Evolutionary conservation across 2,329 filamentous ascomycete genomes (phyloP), one percentile per base, ranked within the genome.

Genomic region (Didymella arachidicola): DNA sequence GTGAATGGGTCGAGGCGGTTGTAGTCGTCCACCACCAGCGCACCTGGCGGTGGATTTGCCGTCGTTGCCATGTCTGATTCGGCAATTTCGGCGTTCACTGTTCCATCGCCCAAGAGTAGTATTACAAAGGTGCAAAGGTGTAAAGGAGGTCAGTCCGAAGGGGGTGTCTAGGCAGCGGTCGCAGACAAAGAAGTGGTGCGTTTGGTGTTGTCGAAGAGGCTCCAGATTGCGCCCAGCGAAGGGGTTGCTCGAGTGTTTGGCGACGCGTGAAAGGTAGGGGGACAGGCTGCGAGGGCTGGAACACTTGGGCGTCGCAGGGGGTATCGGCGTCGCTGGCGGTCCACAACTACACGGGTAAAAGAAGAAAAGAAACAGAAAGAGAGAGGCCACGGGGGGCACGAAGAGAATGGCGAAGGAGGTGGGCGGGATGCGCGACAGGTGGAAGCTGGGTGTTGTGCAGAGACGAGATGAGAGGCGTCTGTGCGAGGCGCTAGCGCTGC

Each of bases 1-100:
- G 74, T 66, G 69, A 84, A 84, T 27, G 82, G 82, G 70, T 84
- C 81, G 49, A 65, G 61, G 43, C 67, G 69, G 63, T 66, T 69
- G 65, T 69, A 71, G 62, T 76, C 74, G 59, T 75, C 74, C 53
- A 79, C 67, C 51, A 75, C 71, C 63, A 76, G 73, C 51, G 78
- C 78, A 69, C 79, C 79, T 49, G 74, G 71, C 47, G 75, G 73
- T 49, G 67, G 73, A 57, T 79, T 80, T 61, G 77, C 77, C 45
- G 72, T 72, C 52, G 78, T 78, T 54, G 79, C 77, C 79, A 81
- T 82, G 51, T 14, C 58, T 61, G 70, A 55, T 54, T 67, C 38
- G 57, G 54, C 43, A 47, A 43, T 45, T 27, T 53, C 47, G 26
- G 45, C 39, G 61, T 56, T 67, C 67, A 74, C 54, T 64, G 32